Evolutionary conservation across 495 filamentous ascomycete genomes (phyloP), one percentile per base, ranked within the genome.

Genomic region (Articulospora tetracladia): DNA sequence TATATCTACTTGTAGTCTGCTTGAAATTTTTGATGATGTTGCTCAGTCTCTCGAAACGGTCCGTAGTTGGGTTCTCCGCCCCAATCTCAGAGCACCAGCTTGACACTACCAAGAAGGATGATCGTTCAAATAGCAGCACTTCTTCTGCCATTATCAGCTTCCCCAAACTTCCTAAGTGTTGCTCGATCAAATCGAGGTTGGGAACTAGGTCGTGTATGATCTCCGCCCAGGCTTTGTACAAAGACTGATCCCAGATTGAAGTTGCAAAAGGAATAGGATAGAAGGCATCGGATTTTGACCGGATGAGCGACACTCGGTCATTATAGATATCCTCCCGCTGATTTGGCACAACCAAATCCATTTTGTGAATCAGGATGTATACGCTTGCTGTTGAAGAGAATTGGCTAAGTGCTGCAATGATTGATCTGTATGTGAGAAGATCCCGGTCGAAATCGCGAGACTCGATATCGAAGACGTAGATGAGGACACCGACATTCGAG

Each of bases 381-480:
- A 98, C 84, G 52, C 49, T 55, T 7, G 66, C 56, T 20, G 52
- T 58, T 11, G 55, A 25, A 30, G 94, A 93, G 78, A 86, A 94
- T 72, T 97, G 92, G 30, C 82, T 76, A 30, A 98, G 79, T 0
- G 94, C 94, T 53, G 84, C 78, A 68, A 97, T 91, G 69, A 97
- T 91, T 58, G 87, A 83, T 55, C 82, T 85, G 74, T 97, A 98
- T 36, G 89, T 94, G 55, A 92, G 83, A 48, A 97, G 83, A 71
- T 98, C 95, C 59, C 91, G 85, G 22, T 92, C 88, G 62, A 96
- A 91, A 68, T 97, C 94, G 64, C 91, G 87, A 23, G 90, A 95
- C 71, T 97, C 94, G 61, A 97, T 93, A 71, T 98, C 94, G 75
- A 98, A 98, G 69, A 98, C 95, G 77, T 97, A 98, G 76, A 98